Conservation (phyloP, 352 stramenopile species). For the Pythium utonaiense region DNA sequence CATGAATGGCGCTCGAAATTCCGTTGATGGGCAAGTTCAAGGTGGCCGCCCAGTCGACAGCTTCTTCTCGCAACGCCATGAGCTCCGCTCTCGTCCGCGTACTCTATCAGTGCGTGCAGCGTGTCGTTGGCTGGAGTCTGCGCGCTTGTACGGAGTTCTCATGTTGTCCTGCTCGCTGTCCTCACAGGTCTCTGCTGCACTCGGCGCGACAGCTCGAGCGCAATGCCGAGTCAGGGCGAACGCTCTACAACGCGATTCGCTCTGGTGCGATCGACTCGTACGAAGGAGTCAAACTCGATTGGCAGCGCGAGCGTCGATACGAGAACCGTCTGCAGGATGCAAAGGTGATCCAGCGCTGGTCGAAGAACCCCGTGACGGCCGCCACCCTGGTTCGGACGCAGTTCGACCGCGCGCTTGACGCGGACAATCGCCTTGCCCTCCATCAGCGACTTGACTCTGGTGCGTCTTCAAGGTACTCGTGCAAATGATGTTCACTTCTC, state of each 20-base stretch:
- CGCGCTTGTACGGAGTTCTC: not conserved
- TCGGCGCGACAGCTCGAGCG: constrained; percentile 52
- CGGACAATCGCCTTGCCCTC: constrained; percentile 21
- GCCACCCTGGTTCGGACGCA: constrained; percentile 44
- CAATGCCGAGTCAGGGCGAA: constrained; percentile 42
- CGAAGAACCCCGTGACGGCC: constrained; percentile 27
- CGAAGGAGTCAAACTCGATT: constrained; percentile 59
- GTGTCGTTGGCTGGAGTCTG: not conserved
- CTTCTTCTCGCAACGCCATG: constrained; percentile 15
- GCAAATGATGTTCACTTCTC: too few relatives aligned
- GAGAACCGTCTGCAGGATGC: constrained; percentile 50
- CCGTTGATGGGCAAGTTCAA: constrained; percentile 29
- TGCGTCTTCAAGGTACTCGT: constrained; percentile 13
- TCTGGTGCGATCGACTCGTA: constrained; percentile 66
- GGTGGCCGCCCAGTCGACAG: constrained; percentile 5
- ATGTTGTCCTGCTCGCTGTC: not conserved
- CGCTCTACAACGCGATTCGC: constrained; percentile 61
- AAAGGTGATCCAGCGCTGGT: constrained; percentile 31
- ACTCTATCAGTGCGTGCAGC: constrained; percentile 34
- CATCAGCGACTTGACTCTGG: constrained; percentile 53
- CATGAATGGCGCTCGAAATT: constrained; percentile 12
- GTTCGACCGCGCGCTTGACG: constrained; percentile 40
- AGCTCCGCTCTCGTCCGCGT: constrained; percentile 32
- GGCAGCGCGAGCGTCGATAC: constrained; percentile 68
- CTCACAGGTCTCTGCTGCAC: constrained; percentile 42